Percentiles rank a stretch among this genome's conserved stretches.
These are phyloP conservation scores for Achaetomium macrosporum DNA, from an alignment of 2,329 filamentous ascomycete species.

Conservation along the genomic window DNA sequence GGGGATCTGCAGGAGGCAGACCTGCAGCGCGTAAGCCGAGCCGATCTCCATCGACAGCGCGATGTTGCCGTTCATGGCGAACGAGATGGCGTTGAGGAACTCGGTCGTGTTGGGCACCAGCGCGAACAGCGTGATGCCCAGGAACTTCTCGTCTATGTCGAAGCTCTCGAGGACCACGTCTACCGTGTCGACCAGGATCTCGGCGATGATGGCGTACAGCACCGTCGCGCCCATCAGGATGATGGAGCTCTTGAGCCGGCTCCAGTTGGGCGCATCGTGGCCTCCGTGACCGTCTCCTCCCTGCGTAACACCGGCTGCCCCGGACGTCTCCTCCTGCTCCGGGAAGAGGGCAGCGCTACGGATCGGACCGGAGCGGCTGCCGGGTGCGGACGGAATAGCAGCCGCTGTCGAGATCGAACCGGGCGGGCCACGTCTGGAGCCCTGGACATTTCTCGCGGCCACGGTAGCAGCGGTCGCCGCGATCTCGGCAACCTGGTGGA, in stretches of 20 bases:
- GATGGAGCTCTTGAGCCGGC: constrained; percentile 80
- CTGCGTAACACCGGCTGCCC: constrained; percentile 33
- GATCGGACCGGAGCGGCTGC: constrained; percentile 27
- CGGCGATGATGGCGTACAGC: constrained; percentile 92
- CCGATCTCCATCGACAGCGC: constrained; percentile 98
- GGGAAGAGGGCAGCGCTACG: constrained; percentile 35
- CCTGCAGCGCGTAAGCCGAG: constrained; percentile 92
- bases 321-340: constrained; percentile 43
- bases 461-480: constrained; percentile 86
- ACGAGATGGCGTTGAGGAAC: constrained; percentile 97
- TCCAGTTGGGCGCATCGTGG: constrained; percentile 99
- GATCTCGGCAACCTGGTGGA: constrained; percentile 86
- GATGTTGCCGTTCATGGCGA: constrained; percentile 99
- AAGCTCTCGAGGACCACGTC: constrained; percentile 91
- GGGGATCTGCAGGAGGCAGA: constrained; percentile 90
- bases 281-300: constrained; percentile 59
- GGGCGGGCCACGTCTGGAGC: constrained; percentile 11
- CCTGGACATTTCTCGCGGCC: constrained; percentile 67
- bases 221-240: constrained; percentile 85
- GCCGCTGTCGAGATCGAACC: constrained; percentile 18
- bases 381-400: constrained; percentile 15
- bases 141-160: constrained; percentile 92
- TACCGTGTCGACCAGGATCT: constrained; percentile 94
- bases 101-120: constrained; percentile 97
- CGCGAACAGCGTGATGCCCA: constrained; percentile 94